Conservation (phyloP, 1,139 yeast species). For the Saccharomyces hybrid region DNA sequence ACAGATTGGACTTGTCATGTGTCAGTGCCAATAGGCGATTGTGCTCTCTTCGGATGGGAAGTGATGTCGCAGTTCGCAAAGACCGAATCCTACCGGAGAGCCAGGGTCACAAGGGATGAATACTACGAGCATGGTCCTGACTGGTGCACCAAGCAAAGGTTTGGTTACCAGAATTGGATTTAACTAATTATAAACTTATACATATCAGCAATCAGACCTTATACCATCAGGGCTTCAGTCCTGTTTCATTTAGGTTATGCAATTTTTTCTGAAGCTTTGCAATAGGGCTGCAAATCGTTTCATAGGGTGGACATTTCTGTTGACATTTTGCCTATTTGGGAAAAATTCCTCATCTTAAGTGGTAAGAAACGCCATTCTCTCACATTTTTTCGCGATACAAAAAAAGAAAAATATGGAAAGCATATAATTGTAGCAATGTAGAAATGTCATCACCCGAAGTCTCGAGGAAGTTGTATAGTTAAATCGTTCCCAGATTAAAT, state of each 20-base stretch:
- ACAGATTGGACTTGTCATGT: constrained; percentile 58
- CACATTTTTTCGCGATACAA: not conserved
- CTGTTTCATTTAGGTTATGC: not conserved
- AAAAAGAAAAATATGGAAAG: not conserved
- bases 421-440: too few relatives aligned
- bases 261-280: not conserved
- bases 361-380: not conserved
- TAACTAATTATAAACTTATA: constrained; percentile 6
- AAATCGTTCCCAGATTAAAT: not conserved
- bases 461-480: not conserved
- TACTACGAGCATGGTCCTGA: constrained; percentile 82
- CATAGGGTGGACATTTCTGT: not conserved
- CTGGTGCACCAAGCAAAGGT: constrained; percentile 62
- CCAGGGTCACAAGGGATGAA: constrained; percentile 65
- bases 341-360: not conserved
- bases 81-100: constrained; percentile 43
- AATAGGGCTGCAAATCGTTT: not conserved
- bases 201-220: not conserved
- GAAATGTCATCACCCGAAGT: not conserved
- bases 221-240: not conserved
- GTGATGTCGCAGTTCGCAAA: constrained; percentile 51
- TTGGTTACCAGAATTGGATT: constrained; percentile 48
- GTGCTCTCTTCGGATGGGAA: constrained; percentile 46
- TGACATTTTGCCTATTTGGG: not conserved
- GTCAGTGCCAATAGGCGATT: constrained; percentile 36